Conservation (phyloP, 2,329 filamentous ascomycete genomes). For the Camillea tinctor region DNA sequence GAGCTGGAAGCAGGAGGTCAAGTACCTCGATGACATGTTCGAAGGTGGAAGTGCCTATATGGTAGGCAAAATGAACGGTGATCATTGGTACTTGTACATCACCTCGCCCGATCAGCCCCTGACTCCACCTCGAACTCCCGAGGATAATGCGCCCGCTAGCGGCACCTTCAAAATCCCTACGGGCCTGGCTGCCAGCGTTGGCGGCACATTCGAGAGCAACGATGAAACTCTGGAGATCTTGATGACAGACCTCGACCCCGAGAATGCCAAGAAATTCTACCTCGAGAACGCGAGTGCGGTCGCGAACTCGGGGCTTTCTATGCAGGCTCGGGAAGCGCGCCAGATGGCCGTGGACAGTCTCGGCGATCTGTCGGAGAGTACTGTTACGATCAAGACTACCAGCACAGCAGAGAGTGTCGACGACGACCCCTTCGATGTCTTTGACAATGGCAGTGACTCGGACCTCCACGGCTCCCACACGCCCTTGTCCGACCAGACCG, state of each 20-base stretch:
- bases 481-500: conserved; percentile 55
- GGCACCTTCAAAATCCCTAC: conserved; percentile 59
- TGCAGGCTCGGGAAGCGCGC: conserved; percentile 63
- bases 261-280: conserved; percentile 71
- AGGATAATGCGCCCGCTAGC: conserved; percentile 45
- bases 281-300: conserved; percentile 77
- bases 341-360: conserved; percentile 58
- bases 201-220: conserved; percentile 45
- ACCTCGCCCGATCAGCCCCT: conserved; percentile 79
- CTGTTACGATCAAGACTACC: conserved; percentile 35
- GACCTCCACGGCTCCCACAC: conserved; percentile 56
- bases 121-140: conserved; percentile 80
- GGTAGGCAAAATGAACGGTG: conserved; percentile 99
- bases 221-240: conserved; percentile 77
- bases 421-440: conserved; percentile 74
- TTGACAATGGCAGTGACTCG: conserved; percentile 62
- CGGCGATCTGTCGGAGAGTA: conserved; percentile 55
- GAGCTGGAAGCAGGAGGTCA: conserved; percentile 96
- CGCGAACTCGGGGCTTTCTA: conserved; percentile 76
- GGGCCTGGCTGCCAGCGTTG: conserved; percentile 39
- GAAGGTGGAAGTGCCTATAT: conserved; percentile 94
- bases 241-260: conserved; percentile 69
- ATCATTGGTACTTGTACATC: conserved; percentile 98
- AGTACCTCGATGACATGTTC: conserved; percentile 88
- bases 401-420: conserved; percentile 38